Evolutionary conservation across 495 filamentous ascomycete species (phyloP).

Genomic region (Delitschia confertaspora): DNA sequence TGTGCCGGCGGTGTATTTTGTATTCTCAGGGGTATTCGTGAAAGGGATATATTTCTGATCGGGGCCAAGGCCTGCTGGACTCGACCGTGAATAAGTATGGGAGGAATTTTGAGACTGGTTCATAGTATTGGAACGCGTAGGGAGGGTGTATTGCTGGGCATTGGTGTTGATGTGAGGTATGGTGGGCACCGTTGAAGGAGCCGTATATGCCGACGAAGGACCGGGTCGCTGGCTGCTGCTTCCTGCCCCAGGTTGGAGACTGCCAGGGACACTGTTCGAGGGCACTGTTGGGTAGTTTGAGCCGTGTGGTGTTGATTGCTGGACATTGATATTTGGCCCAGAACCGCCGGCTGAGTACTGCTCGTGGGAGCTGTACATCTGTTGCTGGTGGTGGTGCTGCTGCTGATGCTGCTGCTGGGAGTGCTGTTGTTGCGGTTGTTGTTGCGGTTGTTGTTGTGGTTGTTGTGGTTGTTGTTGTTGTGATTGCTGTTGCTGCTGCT

Average conservation of each 20-base stretch:
- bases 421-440: slow-evolving; percentile 44
- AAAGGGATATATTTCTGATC: slow-evolving; percentile 65
- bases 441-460: slow-evolving; percentile 39
- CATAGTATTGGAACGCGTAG: slow-evolving; percentile 55
- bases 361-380: slow-evolving; percentile 42
- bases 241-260: slow-evolving; percentile 65
- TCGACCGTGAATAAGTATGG: slow-evolving; percentile 72
- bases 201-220: slow-evolving; percentile 60
- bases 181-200: slow-evolving; percentile 59
- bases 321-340: slow-evolving; percentile 56
- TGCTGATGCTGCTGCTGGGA: slow-evolving; percentile 31
- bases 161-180: slow-evolving; percentile 52
- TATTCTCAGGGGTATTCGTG: slow-evolving; percentile 54
- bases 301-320: slow-evolving; percentile 53
- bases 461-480: no score
- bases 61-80: slow-evolving; percentile 60
- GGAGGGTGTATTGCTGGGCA: slow-evolving; percentile 54
- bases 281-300: slow-evolving; percentile 45
- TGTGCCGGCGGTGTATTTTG: slow-evolving; percentile 57
- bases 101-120: slow-evolving; percentile 57
- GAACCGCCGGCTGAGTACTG: slow-evolving; percentile 40
- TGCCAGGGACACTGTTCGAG: slow-evolving; percentile 49
- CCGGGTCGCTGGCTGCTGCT: slow-evolving; percentile 48
- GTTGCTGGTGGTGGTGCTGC: slow-evolving; percentile 45
- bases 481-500: slow-evolving; percentile 40